These are phyloP conservation scores for Coemansia sp. DNA, from an alignment of 192 early-diverging fungal genomes.

Conservation along the genomic window DNA sequence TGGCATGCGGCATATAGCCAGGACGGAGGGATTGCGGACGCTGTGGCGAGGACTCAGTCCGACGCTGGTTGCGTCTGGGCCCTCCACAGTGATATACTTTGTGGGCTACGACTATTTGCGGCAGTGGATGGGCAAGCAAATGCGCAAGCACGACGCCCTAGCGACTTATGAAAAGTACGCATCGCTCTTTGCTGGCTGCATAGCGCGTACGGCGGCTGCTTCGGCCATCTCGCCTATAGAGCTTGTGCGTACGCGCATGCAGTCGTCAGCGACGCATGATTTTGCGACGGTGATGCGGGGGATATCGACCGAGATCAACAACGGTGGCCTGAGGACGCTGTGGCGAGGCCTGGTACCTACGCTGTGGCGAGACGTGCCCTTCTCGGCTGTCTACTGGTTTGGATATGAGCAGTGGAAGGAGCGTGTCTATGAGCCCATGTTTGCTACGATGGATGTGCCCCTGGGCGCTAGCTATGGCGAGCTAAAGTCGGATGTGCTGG, in stretches of 20 bases:
- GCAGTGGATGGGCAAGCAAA: slow-evolving; percentile 51
- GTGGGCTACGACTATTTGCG: slow-evolving; percentile 90
- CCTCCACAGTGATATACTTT: slow-evolving; percentile 92
- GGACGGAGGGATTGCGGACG: slow-evolving; percentile 75
- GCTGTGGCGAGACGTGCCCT: slow-evolving; percentile 94
- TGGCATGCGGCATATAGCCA: slow-evolving; percentile 75
- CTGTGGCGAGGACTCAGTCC: slow-evolving; percentile 90
- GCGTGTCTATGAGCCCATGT: slow-evolving; percentile 35
- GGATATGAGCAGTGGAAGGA: slow-evolving; percentile 81
- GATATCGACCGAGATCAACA: slow-evolving; percentile 63
- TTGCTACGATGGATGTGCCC: slow-evolving; percentile 11
- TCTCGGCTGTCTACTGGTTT: slow-evolving; percentile 95
- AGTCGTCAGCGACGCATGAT: slow-evolving; percentile 67
- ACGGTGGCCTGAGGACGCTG: slow-evolving; percentile 64
- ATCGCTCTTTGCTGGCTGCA: slow-evolving; percentile 73
- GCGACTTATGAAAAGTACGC: slow-evolving; percentile 59
- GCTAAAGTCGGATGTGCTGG: slow-evolving; percentile 8
- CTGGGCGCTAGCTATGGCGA: background rate
- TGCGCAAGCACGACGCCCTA: slow-evolving; percentile 26
- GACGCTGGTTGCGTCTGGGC: slow-evolving; percentile 86
- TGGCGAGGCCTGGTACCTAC: slow-evolving; percentile 90
- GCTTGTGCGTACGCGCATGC: slow-evolving; percentile 90
- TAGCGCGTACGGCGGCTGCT: slow-evolving; percentile 78
- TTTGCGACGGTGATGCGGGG: slow-evolving; percentile 64
- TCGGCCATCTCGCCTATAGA: slow-evolving; percentile 87